These are phyloP conservation scores for Halteria grandinella DNA, from an alignment of 73 alveolate genomes.

Conservation along the genomic window DNA sequence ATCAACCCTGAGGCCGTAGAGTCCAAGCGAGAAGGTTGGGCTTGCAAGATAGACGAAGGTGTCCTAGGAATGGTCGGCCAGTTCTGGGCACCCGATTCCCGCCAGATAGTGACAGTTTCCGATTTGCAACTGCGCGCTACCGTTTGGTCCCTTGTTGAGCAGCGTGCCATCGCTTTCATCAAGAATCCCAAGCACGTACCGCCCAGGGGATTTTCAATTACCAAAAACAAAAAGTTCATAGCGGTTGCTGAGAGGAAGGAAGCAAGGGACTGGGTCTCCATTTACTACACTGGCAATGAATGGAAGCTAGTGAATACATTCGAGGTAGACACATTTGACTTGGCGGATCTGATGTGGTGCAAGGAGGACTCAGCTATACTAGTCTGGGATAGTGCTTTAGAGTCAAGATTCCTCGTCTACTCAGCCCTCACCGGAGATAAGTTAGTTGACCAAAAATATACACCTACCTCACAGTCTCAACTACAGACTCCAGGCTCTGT, in stretches of 20 bases:
- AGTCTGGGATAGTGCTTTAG: slow-evolving; percentile 87
- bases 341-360: slow-evolving; percentile 89
- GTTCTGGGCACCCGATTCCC: slow-evolving; percentile 95
- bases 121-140: slow-evolving; percentile 91
- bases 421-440: slow-evolving; percentile 84
- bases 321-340: slow-evolving; percentile 92
- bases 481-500: not conserved
- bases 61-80: slow-evolving; percentile 83
- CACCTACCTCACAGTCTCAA: not conserved
- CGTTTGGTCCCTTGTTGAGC: slow-evolving; percentile 83
- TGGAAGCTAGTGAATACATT: slow-evolving; percentile 92
- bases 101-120: slow-evolving; percentile 82
- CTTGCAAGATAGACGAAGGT: slow-evolving; percentile 74
- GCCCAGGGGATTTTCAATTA: slow-evolving; percentile 81
- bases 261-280: slow-evolving; percentile 91
- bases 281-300: slow-evolving; percentile 88
- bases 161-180: slow-evolving; percentile 71
- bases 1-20: slow-evolving; percentile 80
- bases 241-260: slow-evolving; percentile 93
- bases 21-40: slow-evolving; percentile 79
- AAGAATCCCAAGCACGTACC: slow-evolving; percentile 79
- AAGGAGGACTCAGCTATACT: slow-evolving; percentile 88
- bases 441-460: not conserved
- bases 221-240: slow-evolving; percentile 93
- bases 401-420: slow-evolving; percentile 82